Evolutionary conservation across 2,329 filamentous ascomycete species (phyloP).

Genomic region (Penicillium italicum): DNA sequence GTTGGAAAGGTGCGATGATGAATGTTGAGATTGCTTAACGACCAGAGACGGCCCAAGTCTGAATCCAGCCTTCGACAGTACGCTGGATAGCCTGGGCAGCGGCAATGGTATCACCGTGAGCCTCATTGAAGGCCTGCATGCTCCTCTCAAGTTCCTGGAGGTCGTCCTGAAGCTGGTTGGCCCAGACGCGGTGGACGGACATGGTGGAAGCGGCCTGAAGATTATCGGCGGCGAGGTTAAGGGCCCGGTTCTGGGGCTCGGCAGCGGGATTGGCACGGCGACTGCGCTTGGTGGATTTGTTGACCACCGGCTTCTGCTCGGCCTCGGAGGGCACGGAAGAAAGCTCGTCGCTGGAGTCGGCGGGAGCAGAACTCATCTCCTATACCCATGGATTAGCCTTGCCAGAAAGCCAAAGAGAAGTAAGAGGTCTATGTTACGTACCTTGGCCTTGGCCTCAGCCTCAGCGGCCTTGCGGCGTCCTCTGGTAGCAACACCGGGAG

Average conservation of each 20-base stretch:
- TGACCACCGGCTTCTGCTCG: background rate
- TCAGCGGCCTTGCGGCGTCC: background rate
- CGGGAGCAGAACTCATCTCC: background rate
- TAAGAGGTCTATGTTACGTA: background rate
- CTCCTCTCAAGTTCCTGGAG: slow-evolving; percentile 57
- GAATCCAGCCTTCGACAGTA: slow-evolving; percentile 22
- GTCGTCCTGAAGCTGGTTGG: slow-evolving; percentile 54
- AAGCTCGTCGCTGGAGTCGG: background rate
- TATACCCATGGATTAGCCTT: background rate
- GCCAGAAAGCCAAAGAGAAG: background rate
- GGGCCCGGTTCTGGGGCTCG: background rate
- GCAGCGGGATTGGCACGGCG: background rate
- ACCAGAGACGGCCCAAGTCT: slow-evolving; percentile 14
- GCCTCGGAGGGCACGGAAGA: background rate
- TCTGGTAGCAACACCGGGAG: background rate
- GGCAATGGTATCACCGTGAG: slow-evolving; percentile 9
- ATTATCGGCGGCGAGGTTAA: slow-evolving; percentile 6
- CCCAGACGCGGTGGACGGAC: slow-evolving; percentile 52
- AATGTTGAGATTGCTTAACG: background rate
- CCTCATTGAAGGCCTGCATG: slow-evolving; percentile 45
- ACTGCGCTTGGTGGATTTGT: background rate
- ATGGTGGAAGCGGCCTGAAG: slow-evolving; percentile 23
- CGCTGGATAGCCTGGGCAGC: slow-evolving; percentile 14
- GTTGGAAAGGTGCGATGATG: background rate
- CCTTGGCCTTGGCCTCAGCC: background rate